These are phyloP conservation scores for Fraxinus baroniana DNA, from an alignment of 305 asterid genomes.

Conservation along the genomic window DNA sequence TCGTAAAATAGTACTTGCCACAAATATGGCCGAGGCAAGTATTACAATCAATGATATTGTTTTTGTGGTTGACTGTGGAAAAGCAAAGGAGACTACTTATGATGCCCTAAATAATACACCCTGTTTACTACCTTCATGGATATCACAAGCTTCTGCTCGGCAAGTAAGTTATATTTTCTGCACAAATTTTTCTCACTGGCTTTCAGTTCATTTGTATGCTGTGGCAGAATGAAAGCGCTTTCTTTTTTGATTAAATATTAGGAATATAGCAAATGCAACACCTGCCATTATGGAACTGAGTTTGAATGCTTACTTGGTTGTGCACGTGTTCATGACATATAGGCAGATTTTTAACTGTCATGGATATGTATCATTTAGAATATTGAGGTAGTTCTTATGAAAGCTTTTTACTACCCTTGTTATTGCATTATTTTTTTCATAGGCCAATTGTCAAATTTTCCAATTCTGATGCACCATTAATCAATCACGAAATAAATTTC, in stretches of 20 bases:
- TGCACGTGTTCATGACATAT: slow-evolving; percentile 8
- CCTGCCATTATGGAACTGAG: not conserved
- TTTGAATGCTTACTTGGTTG: slow-evolving; percentile 16
- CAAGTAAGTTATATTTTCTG: slow-evolving; percentile 59
- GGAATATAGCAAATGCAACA: not conserved
- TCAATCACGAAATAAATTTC: not conserved
- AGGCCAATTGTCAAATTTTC: not conserved
- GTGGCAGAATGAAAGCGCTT: slow-evolving; percentile 14
- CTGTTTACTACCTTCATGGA: slow-evolving; percentile 96
- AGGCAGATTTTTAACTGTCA: not conserved
- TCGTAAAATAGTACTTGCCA: slow-evolving; percentile 93
- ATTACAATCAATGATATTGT: slow-evolving; percentile 96
- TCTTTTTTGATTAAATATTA: slow-evolving; percentile 7
- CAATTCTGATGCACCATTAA: not conserved
- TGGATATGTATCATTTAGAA: not conserved
- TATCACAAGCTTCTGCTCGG: slow-evolving; percentile 98
- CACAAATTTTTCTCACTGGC: slow-evolving; percentile 11
- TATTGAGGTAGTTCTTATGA: too few species aligned
- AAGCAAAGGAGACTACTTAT: slow-evolving; percentile 97
- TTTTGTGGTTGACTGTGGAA: slow-evolving; percentile 97
- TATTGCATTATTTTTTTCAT: not conserved
- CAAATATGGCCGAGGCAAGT: slow-evolving; percentile 99
- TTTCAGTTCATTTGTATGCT: slow-evolving; percentile 16
- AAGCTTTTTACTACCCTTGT: not conserved
- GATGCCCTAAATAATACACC: slow-evolving; percentile 94